Percentiles rank a stretch among this genome's conserved stretches.
Evolutionary conservation across 352 stramenopile species (phyloP).

Genomic region (Phytophthora constricta): DNA sequence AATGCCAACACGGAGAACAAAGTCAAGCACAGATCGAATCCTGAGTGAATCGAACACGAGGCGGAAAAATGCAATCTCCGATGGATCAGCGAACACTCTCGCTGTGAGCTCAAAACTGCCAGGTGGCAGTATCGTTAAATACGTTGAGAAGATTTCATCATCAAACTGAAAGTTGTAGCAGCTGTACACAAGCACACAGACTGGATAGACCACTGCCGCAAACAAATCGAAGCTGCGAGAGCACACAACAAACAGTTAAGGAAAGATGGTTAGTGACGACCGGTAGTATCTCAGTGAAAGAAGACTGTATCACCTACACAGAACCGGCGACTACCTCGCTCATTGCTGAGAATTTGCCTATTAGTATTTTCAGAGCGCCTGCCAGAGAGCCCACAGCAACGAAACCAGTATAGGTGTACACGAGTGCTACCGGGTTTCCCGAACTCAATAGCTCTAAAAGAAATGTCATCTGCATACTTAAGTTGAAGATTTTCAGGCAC

Average conservation of each 20-base stretch:
- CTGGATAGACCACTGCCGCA: slow-evolving; percentile 32
- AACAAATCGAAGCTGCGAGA: slow-evolving; percentile 37
- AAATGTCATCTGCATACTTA: slow-evolving; percentile 30
- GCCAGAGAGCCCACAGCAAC: slow-evolving; percentile 28
- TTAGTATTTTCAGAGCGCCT: slow-evolving; percentile 27
- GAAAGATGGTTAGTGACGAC: too few relatives aligned
- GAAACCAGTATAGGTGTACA: slow-evolving; percentile 28
- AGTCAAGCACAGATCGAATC: slow-evolving; percentile 25
- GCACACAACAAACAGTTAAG: background rate
- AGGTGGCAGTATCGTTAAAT: slow-evolving; percentile 20
- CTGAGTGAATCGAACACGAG: slow-evolving; percentile 38
- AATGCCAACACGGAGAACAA: slow-evolving; percentile 32
- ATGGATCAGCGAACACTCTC: slow-evolving; percentile 25
- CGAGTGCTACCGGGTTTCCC: slow-evolving; percentile 16
- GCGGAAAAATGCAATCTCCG: slow-evolving; percentile 33
- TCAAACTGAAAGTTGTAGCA: slow-evolving; percentile 46
- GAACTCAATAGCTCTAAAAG: slow-evolving; percentile 24
- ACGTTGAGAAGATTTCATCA: slow-evolving; percentile 17
- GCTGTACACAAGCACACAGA: slow-evolving; percentile 32
- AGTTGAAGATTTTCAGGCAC: slow-evolving; percentile 29
- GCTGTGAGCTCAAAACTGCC: slow-evolving; percentile 37
- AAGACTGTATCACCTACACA: slow-evolving; percentile 20
- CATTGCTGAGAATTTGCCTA: slow-evolving; percentile 23
- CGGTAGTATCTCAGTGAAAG: too few relatives aligned
- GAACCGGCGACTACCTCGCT: slow-evolving; percentile 32